Conservation (phyloP, 2,329 filamentous ascomycete species). For the Penicillium sclerotigenum region DNA sequence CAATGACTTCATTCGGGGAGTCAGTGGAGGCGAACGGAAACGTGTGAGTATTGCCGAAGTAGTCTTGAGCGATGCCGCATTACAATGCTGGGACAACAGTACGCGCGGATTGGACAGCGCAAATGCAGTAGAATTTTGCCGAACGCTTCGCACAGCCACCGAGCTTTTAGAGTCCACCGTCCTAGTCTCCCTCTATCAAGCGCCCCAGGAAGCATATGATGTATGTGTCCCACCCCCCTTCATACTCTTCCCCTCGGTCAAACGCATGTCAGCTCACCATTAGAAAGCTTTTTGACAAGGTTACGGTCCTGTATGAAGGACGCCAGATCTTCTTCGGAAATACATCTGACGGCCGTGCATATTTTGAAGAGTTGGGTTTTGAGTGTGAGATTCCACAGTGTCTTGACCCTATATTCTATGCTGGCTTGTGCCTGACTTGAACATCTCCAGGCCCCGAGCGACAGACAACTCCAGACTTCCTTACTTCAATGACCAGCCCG, state of each 20-base stretch:
- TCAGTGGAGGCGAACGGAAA: conserved; percentile 56
- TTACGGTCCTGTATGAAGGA: conserved; percentile 66
- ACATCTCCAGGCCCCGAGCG: conserved; percentile 45
- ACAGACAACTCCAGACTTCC: conserved; percentile 65
- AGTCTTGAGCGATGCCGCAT: conserved; percentile 40
- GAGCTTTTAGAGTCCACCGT: conserved; percentile 44
- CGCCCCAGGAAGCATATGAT: conserved; percentile 37
- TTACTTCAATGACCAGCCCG: conserved; percentile 65
- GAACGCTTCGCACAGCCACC: conserved; percentile 44
- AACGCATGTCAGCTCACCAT: neutral
- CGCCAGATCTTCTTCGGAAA: conserved; percentile 70
- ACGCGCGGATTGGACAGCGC: conserved; percentile 48
- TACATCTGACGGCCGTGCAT: conserved; percentile 55
- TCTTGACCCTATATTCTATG: neutral
- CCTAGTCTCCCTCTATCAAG: conserved; percentile 52
- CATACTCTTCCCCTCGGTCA: neutral
- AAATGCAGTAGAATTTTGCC: conserved; percentile 52
- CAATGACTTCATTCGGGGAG: conserved; percentile 54
- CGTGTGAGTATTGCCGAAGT: conserved; percentile 56
- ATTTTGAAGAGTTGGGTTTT: conserved; percentile 66
- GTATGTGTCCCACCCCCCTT: neutral
- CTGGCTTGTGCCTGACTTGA: neutral
- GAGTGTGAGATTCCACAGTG: conserved; percentile 41
- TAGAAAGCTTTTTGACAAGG: conserved; percentile 60
- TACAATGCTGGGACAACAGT: conserved; percentile 42